phyloP scores from a whole-genome alignment of 1,139 yeast genomes.

The Geotrichum cucujoidarum region DNA sequence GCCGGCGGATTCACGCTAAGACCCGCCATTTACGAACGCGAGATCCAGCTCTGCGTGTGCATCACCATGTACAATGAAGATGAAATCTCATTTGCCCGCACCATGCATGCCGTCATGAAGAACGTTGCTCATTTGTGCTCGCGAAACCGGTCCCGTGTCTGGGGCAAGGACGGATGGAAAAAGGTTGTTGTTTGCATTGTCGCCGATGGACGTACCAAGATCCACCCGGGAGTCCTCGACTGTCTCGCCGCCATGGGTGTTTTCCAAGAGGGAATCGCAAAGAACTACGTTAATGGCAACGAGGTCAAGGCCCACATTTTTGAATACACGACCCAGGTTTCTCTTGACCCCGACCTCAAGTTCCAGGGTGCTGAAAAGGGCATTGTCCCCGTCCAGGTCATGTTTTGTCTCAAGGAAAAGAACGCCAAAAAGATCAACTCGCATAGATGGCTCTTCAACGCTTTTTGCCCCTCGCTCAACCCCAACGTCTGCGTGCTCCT shows the following conservation, averaged over 20 bases:
- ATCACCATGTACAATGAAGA: constrained; percentile 80
- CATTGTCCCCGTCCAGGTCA: constrained; percentile 56
- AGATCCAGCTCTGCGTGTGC: constrained; percentile 68
- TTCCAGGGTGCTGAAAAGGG: constrained; percentile 44
- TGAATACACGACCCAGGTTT: constrained; percentile 76
- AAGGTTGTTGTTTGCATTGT: constrained; percentile 70
- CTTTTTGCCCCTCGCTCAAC: constrained; percentile 63
- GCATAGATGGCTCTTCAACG: constrained; percentile 82
- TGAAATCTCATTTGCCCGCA: constrained; percentile 64
- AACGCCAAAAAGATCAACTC: constrained; percentile 74
- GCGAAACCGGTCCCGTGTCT: constrained; percentile 34
- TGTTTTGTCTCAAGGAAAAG: constrained; percentile 73
- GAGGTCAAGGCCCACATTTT: constrained; percentile 69
- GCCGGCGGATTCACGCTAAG: constrained; percentile 58
- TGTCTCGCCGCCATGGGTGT: constrained; percentile 68
- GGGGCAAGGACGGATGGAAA: constrained; percentile 84
- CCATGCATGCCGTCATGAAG: constrained; percentile 71
- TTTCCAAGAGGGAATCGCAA: constrained; percentile 79
- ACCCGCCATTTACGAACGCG: constrained; percentile 59
- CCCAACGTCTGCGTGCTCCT: constrained; percentile 68
- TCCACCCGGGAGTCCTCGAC: constrained; percentile 60
- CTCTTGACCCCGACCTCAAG: constrained; percentile 58
- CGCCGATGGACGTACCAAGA: constrained; percentile 71
- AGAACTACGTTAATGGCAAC: constrained; percentile 65
- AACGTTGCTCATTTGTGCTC: constrained; percentile 54